phyloP scores from a whole-genome alignment of 1,284 basidiomycete genomes.

The Ustilago curta region DNA sequence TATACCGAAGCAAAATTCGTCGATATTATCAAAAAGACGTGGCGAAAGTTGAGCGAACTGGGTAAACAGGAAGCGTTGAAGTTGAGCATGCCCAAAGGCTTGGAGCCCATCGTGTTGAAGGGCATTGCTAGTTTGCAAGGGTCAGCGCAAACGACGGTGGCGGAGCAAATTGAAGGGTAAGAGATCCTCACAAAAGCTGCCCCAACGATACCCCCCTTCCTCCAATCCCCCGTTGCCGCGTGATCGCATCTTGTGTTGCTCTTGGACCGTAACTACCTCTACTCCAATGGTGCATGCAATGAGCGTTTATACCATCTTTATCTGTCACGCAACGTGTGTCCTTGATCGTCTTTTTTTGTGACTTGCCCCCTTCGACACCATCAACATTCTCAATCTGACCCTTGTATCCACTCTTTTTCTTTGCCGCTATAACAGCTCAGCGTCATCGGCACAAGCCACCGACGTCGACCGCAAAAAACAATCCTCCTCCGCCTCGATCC shows the following conservation, averaged over 20 bases:
- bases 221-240: neutral
- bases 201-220: neutral
- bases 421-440: neutral
- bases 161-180: slow-evolving; percentile 40
- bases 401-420: neutral
- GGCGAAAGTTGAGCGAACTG: slow-evolving; percentile 59
- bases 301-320: slow-evolving; percentile 4
- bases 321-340: neutral
- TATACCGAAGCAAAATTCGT: slow-evolving; percentile 62
- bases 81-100: slow-evolving; percentile 62
- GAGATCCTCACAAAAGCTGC: neutral
- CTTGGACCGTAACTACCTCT: slow-evolving; percentile 21
- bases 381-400: neutral
- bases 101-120: slow-evolving; percentile 39
- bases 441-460: neutral
- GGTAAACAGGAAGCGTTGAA: slow-evolving; percentile 61
- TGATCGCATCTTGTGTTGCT: slow-evolving; percentile 15
- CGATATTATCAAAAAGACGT: slow-evolving; percentile 66
- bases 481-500: slow-evolving; percentile 29
- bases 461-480: slow-evolving; percentile 18
- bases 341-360: slow-evolving; percentile 11
- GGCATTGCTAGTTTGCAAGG: slow-evolving; percentile 50
- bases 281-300: slow-evolving; percentile 39
- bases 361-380: neutral
- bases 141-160: slow-evolving; percentile 1